Conservation (phyloP, 2,329 filamentous ascomycete genomes). For the Juglanconis oblonga region DNA sequence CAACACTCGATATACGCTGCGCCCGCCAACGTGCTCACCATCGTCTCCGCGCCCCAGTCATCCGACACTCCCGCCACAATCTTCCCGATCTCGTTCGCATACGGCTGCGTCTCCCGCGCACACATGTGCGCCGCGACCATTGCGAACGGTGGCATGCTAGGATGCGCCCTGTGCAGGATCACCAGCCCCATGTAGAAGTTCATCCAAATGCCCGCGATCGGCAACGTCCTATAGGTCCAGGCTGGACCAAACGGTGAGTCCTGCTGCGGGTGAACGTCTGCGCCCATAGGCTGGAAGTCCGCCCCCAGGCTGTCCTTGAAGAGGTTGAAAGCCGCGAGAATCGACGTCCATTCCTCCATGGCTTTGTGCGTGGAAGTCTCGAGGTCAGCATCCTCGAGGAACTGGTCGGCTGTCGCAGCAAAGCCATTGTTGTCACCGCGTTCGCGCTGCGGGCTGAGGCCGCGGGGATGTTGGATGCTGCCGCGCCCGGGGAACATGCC, state of each 20-base stretch:
- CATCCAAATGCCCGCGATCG: slow-evolving; percentile 84
- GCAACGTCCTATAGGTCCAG: slow-evolving; percentile 78
- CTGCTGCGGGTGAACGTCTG: slow-evolving; percentile 61
- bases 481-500: slow-evolving; percentile 55
- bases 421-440: slow-evolving; percentile 23
- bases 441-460: slow-evolving; percentile 50
- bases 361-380: slow-evolving; percentile 67
- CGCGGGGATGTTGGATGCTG: slow-evolving; percentile 48
- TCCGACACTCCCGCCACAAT: slow-evolving; percentile 72
- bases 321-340: slow-evolving; percentile 66
- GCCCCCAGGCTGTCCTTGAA: slow-evolving; percentile 66
- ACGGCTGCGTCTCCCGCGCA: slow-evolving; percentile 66
- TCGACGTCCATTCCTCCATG: slow-evolving; percentile 73
- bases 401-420: slow-evolving; percentile 37
- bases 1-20: slow-evolving; percentile 79
- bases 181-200: slow-evolving; percentile 85
- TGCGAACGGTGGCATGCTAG: slow-evolving; percentile 85
- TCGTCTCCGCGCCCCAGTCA: slow-evolving; percentile 47
- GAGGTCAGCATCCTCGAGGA: slow-evolving; percentile 53
- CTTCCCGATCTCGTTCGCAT: slow-evolving; percentile 73
- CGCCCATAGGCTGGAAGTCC: slow-evolving; percentile 71
- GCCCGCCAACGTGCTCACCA: slow-evolving; percentile 74
- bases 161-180: slow-evolving; percentile 77
- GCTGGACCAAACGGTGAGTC: slow-evolving; percentile 79
- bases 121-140: slow-evolving; percentile 82